Evolutionary conservation across 768 basidiomycete species (phyloP).

Genomic region (Rhodotorula diobovata): DNA sequence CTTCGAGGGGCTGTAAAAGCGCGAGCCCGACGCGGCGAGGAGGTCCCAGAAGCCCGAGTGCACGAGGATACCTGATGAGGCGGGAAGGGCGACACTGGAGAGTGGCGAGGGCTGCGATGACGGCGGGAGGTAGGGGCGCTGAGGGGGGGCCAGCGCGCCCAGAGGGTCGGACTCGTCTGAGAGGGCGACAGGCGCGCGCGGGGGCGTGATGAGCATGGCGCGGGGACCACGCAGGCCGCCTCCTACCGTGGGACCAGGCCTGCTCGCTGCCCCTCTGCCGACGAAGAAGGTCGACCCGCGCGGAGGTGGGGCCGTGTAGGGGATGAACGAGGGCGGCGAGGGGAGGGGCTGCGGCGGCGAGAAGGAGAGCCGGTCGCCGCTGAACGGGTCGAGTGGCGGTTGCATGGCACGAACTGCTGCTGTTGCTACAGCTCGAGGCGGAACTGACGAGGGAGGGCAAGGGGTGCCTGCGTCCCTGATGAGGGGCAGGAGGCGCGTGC

Average conservation of each 20-base stretch:
- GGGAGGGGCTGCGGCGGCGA: not conserved
- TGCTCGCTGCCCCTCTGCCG: not conserved
- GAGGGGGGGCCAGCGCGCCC: too few species aligned
- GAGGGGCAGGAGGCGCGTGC: not conserved
- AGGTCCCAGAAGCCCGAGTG: constrained; percentile 35
- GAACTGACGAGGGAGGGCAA: not conserved
- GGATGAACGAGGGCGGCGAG: not conserved
- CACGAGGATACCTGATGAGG: constrained; percentile 1
- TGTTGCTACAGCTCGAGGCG: not conserved
- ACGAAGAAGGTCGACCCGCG: constrained; percentile 17
- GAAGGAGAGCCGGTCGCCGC: not conserved
- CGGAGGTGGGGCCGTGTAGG: not conserved
- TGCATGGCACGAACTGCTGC: not conserved
- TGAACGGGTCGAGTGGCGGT: not conserved
- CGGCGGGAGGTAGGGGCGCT: not conserved
- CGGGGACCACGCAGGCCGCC: not conserved
- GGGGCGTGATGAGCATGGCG: not conserved
- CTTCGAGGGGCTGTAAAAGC: constrained; percentile 12
- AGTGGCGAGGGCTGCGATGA: not conserved
- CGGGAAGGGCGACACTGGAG: constrained; percentile 15
- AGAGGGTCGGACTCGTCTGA: not conserved
- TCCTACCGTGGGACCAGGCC: not conserved
- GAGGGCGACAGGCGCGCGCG: not conserved
- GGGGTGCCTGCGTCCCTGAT: not conserved
- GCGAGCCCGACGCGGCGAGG: constrained; percentile 16